Conservation (phyloP, 805 yeast species). For the Lipomyces sp. region DNA sequence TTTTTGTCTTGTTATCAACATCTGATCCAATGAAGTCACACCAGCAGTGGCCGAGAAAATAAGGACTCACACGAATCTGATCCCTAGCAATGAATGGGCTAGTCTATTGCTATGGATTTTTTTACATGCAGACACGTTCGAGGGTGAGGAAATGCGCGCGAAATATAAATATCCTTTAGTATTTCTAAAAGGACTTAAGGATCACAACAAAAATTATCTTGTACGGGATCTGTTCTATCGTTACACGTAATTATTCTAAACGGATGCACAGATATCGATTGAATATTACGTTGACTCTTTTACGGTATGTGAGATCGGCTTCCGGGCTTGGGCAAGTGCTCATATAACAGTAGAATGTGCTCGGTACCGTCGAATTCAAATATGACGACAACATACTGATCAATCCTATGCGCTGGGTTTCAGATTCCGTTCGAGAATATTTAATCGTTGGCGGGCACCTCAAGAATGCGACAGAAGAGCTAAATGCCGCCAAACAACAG, state of each 20-base stretch:
- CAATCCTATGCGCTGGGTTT: constrained; percentile 9
- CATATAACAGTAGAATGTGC: constrained; percentile 11
- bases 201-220: constrained; percentile 5
- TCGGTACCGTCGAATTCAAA: constrained; percentile 11
- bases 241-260: not conserved
- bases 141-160: not conserved
- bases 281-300: constrained; percentile 16
- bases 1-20: not conserved
- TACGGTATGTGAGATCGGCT: constrained; percentile 6
- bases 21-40: not conserved
- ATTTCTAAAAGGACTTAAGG: constrained; percentile 9
- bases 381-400: constrained; percentile 10
- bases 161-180: constrained; percentile 21
- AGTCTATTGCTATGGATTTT: constrained; percentile 12
- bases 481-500: not conserved
- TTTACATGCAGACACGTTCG: constrained; percentile 13
- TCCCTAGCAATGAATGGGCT: constrained; percentile 22
- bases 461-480: not conserved
- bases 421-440: constrained; percentile 16
- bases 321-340: not conserved
- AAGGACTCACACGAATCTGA: not conserved
- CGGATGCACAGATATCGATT: constrained; percentile 12
- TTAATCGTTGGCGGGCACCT: not conserved
- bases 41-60: not conserved
- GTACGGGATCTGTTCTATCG: not conserved